phyloP scores from a whole-genome alignment of 257 asterid genomes.

The Solanum tarapatanum region DNA sequence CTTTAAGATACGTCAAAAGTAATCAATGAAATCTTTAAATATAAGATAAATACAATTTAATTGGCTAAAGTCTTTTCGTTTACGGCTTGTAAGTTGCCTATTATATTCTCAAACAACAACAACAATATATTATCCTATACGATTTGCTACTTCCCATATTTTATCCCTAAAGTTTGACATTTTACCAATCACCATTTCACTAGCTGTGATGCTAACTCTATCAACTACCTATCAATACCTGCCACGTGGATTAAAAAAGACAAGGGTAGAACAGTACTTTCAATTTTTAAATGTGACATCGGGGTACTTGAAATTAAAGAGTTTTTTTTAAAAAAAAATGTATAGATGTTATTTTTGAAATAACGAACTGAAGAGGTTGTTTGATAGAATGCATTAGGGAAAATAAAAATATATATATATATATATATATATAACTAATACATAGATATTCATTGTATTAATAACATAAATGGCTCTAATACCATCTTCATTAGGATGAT shows the following conservation, averaged over 20 bases:
- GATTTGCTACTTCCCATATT: neutral
- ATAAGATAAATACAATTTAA: neutral
- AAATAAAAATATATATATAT: too few relatives aligned
- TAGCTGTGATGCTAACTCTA: neutral
- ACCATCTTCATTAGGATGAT: fast-evolving
- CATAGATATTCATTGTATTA: too few relatives aligned
- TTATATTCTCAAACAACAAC: neutral
- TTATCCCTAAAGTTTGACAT: neutral
- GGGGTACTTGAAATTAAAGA: too few relatives aligned
- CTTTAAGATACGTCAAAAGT: neutral
- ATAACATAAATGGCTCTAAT: too few relatives aligned
- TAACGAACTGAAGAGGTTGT: too few relatives aligned
- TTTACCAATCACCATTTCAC: neutral
- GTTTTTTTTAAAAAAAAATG: too few relatives aligned
- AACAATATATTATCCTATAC: neutral
- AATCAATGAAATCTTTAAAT: neutral
- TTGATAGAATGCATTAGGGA: too few relatives aligned
- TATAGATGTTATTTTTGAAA: too few relatives aligned
- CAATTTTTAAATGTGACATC: neutral
- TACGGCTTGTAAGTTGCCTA: neutral
- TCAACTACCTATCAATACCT: neutral
- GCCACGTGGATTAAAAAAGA: neutral
- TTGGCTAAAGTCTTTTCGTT: neutral
- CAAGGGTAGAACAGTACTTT: neutral
- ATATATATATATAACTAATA: too few relatives aligned